Evolutionary conservation across 345 rosid genomes (phyloP).

Genomic region (Eucalyptus rudis): DNA sequence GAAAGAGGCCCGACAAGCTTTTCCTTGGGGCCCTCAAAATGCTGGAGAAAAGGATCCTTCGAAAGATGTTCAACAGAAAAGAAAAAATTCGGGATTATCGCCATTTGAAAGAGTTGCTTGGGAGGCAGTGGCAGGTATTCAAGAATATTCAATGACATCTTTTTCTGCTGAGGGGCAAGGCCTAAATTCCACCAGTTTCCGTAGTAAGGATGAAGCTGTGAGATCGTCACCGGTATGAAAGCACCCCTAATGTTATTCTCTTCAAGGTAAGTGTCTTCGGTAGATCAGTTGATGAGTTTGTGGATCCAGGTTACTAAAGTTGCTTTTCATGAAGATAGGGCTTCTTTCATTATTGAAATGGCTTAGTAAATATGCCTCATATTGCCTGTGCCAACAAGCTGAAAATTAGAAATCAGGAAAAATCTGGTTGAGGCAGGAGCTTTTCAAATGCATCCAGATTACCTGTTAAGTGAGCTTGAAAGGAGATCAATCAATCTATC

Average conservation of each 20-base stretch:
- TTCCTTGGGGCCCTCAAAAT: constrained; percentile 93
- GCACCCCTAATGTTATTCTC: constrained; percentile 83
- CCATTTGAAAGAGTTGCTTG: constrained; percentile 81
- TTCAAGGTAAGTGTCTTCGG: constrained; percentile 43
- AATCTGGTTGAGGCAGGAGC: not conserved
- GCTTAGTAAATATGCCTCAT: not conserved
- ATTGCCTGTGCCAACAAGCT: not conserved
- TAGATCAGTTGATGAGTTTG: not conserved
- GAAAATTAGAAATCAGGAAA: not conserved
- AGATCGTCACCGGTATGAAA: constrained; percentile 61
- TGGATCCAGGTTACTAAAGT: not conserved
- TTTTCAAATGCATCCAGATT: not conserved
- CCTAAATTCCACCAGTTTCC: constrained; percentile 71
- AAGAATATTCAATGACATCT: constrained; percentile 56
- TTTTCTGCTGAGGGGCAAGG: constrained; percentile 66
- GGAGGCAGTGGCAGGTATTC: constrained; percentile 97
- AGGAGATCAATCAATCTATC: not conserved
- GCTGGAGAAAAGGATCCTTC: constrained; percentile 57
- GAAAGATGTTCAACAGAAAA: constrained; percentile 74
- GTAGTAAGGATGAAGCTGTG: constrained; percentile 83
- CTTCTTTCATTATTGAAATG: not conserved
- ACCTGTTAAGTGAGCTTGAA: not conserved
- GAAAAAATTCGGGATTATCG: constrained; percentile 76
- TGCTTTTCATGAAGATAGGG: not conserved
- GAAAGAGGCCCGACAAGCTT: constrained; percentile 93